These are phyloP conservation scores for Calocybe gambosa DNA, from an alignment of 1,284 basidiomycete species.

Conservation along the genomic window DNA sequence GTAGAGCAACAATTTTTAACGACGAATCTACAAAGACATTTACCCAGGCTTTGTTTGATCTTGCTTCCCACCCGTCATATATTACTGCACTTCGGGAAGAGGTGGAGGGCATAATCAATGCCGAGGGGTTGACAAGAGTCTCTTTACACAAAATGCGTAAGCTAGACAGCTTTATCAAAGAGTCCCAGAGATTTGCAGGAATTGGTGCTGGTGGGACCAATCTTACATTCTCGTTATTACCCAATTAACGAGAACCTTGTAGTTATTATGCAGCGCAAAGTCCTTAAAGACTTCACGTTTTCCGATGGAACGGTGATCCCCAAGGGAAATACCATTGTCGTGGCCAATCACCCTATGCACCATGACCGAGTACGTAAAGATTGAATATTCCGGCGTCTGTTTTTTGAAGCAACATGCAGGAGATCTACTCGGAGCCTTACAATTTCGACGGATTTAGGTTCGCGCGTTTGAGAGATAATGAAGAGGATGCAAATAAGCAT, in stretches of 20 bases:
- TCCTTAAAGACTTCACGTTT: constrained; percentile 32
- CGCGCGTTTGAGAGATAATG: constrained; percentile 23
- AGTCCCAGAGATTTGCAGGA: constrained; percentile 33
- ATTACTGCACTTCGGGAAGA: constrained; percentile 40
- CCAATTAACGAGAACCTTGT: neutral
- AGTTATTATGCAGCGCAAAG: constrained; percentile 25
- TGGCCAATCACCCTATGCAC: constrained; percentile 25
- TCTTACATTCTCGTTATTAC: neutral
- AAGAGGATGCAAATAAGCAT: constrained; percentile 24
- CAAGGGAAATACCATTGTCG: constrained; percentile 24
- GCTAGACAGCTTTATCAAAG: constrained; percentile 46
- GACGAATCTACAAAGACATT: constrained; percentile 20
- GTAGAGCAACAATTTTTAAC: neutral
- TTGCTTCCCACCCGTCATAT: constrained; percentile 36
- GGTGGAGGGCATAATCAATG: constrained; percentile 28
- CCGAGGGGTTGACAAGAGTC: constrained; percentile 40
- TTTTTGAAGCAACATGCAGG: constrained; percentile 6
- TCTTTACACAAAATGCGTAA: constrained; percentile 38
- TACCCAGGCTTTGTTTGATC: constrained; percentile 31
- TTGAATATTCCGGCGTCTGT: neutral
- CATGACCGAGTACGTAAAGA: constrained; percentile 18
- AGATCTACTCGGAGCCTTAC: constrained; percentile 22
- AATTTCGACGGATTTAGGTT: constrained; percentile 33
- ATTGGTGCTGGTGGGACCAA: constrained; percentile 20
- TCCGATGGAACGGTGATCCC: constrained; percentile 33